Conservation (phyloP, 768 basidiomycete genomes). For the Xerocomus potaroensis region DNA sequence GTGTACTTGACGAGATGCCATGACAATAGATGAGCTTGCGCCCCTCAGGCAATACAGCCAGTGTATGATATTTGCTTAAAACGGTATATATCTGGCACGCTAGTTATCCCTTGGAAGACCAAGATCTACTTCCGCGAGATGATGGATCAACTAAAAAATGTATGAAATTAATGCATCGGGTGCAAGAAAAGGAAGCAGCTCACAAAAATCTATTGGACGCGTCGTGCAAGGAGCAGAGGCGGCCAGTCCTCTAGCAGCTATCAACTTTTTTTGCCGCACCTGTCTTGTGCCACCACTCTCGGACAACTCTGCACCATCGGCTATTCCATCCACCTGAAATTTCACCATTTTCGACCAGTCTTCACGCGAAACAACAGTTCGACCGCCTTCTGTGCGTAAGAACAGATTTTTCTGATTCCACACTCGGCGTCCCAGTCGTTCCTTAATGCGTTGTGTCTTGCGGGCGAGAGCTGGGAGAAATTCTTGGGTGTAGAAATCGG, state of each 20-base stretch:
- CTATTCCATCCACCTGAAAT: constrained; percentile 29
- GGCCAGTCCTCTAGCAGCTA: constrained; percentile 4
- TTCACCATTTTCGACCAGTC: constrained; percentile 51
- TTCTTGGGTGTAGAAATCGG: constrained; percentile 34
- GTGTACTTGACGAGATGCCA: background rate
- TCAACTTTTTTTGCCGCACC: background rate
- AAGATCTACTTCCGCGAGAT: constrained; percentile 12
- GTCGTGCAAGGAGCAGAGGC: constrained; percentile 1
- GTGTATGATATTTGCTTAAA: background rate
- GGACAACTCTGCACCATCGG: background rate
- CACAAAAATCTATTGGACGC: constrained; percentile 18
- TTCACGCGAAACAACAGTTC: constrained; percentile 37
- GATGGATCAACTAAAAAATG: constrained; percentile 22
- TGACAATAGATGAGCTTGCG: background rate
- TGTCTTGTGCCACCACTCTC: background rate
- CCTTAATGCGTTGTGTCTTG: constrained; percentile 60
- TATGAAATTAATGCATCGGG: background rate
- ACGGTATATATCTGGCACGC: constrained; percentile 6
- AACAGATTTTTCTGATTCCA: constrained; percentile 60
- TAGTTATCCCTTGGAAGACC: background rate
- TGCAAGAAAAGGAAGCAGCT: constrained; percentile 6
- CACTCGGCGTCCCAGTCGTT: constrained; percentile 73
- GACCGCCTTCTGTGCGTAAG: constrained; percentile 31
- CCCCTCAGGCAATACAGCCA: too few relatives aligned
- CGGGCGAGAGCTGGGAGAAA: constrained; percentile 46